Percentiles rank a stretch among this genome's conserved stretches.
These are phyloP conservation scores for Planoprotostelium fungivorum DNA, from an alignment of 78 protist genomes.

Conservation along the genomic window DNA sequence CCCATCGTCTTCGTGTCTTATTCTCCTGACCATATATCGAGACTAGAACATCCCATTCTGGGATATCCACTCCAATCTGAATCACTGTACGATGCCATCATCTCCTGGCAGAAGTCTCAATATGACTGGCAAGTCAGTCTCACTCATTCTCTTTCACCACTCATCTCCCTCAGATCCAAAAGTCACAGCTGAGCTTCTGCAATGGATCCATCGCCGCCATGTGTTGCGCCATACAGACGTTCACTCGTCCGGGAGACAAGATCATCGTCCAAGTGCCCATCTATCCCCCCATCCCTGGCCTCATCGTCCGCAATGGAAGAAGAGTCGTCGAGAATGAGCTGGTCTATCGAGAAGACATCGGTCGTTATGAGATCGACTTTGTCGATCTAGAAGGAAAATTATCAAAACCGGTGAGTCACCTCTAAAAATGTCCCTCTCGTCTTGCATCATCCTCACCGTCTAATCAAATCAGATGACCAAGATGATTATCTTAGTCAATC, in stretches of 20 bases:
- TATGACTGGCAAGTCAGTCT: not conserved
- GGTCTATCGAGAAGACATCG: not conserved
- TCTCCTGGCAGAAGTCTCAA: not conserved
- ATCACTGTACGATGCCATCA: not conserved
- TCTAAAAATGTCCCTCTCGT: not conserved
- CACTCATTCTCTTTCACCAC: not conserved
- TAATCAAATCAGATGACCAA: not conserved
- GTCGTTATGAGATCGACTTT: not conserved
- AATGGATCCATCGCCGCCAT: not conserved
- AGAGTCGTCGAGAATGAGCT: not conserved
- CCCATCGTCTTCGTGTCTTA: too few species aligned
- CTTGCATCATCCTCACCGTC: not conserved
- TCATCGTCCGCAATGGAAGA: not conserved
- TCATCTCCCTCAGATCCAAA: not conserved
- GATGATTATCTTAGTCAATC: not conserved
- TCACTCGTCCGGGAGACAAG: not conserved
- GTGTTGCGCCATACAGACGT: not conserved
- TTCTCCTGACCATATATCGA: not conserved
- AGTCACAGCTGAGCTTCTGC: not conserved
- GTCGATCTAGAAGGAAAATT: not conserved
- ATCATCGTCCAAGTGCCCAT: not conserved
- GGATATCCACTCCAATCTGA: not conserved
- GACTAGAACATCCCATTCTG: not conserved
- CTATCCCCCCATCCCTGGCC: not conserved
- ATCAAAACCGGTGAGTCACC: not conserved